Evolutionary conservation across 495 filamentous ascomycete species (phyloP), one percentile per base, ranked within the genome.

Genomic region (Mycothermus thermophilus): DNA sequence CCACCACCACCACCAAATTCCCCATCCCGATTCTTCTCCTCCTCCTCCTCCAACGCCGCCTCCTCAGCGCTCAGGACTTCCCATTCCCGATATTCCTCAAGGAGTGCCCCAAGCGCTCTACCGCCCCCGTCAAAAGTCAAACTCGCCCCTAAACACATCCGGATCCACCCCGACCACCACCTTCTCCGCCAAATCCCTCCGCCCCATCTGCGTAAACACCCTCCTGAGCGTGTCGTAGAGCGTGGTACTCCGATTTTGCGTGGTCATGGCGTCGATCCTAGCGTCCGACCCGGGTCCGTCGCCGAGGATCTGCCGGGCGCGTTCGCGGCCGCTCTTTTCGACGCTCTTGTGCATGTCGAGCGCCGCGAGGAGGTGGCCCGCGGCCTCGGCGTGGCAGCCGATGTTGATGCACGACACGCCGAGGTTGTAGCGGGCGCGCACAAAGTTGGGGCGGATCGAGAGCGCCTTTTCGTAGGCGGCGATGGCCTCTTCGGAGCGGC

Each of bases 401-500:
- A 97, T 93, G 57, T 97, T 97, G 54, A 97, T 96, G 56, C 90
- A 97, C 11, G 72, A 79, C 4, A 97, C 90, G 25, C 90, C 90
- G 6, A 97, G 74, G 59, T 97, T 97, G 60, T 97, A 97, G 8
- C 90, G 75, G 4, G 90, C 90, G 23, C 90, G 80, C 15, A 96
- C 92, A 48, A 97, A 97, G 64, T 95, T 95, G 24, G 87, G 79
- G 46, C 83, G 79, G 31, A 95, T 74, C 34, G 72, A 77, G 8
- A 97, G 67, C 0, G 90, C 90, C 42, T 83, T 79, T 54, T 93
- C 86, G 58, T 99, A 99, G 0, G 90, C 90, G 37, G 85, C 80
- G 46, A 96, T 95, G 20, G 90, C 90, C 54, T 99, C 88, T 55
- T 96, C 90, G 40, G 73, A 79, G 40, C 84, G 80, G 32, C 86